These are phyloP conservation scores for Brassica nigra DNA, from an alignment of 345 rosid species.

Conservation along the genomic window DNA sequence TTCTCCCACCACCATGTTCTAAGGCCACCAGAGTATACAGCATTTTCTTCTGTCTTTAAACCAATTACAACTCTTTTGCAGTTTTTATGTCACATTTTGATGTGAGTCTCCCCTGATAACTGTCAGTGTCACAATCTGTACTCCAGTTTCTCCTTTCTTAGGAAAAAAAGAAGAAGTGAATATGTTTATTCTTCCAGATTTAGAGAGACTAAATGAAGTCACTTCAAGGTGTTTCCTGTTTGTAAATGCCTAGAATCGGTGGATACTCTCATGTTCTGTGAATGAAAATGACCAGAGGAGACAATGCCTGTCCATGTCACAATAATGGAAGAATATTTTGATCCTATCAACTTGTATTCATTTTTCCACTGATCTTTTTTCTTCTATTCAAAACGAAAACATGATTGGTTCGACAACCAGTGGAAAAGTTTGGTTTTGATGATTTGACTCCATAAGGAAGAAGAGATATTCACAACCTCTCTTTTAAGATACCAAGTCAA, in stretches of 20 bases:
- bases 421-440: neutral
- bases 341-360: conserved; percentile 20
- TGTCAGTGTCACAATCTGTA: conserved; percentile 33
- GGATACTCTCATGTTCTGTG: conserved; percentile 37
- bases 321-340: conserved; percentile 2
- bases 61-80: conserved; percentile 19
- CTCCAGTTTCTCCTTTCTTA: conserved; percentile 4
- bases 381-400: neutral
- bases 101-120: conserved; percentile 27
- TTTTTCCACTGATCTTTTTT: conserved; percentile 11
- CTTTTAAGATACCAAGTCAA: conserved; percentile 9
- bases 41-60: conserved; percentile 11
- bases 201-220: conserved; percentile 34
- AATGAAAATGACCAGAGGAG: conserved; percentile 20
- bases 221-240: conserved; percentile 28
- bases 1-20: conserved; percentile 36
- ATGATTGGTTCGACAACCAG: conserved; percentile 12
- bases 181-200: conserved; percentile 26
- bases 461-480: conserved; percentile 1
- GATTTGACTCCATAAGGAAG: conserved; percentile 11
- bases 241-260: conserved; percentile 4
- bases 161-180: conserved; percentile 12
- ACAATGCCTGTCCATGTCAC: conserved; percentile 30
- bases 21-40: conserved; percentile 30
- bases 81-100: conserved; percentile 20